Evolutionary conservation across 805 yeast genomes (phyloP), one percentile per base, ranked within the genome.

Genomic region (Teunomyces pallodes): DNA sequence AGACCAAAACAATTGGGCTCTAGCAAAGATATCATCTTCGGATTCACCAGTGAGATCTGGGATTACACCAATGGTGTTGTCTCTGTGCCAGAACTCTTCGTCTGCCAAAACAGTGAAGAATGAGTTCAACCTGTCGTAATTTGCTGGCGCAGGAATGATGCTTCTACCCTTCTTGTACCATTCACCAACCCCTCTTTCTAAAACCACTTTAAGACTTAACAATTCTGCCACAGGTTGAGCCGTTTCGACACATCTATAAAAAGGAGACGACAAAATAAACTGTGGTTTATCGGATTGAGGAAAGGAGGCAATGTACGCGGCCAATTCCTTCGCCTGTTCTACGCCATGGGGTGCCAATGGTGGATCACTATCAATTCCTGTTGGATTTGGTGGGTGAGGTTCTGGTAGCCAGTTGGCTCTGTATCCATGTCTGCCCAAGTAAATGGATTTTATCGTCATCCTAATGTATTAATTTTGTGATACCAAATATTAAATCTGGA

Each of bases 281-380:
- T 86, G 83, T 1, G 96, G 95, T 47, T 76, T 77, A 3, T 86
- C 84, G 5, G 65, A 62, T 10, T 67, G 59, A 0, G 80, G 72
- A 13, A 78, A 55, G 4, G 61, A 47, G 4, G 52, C 44, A 13
- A 91, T 59, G 60, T 76, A 85, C 24, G 69, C 76, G 0, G 87
- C 90, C 52, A 94, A 69, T 59, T 94, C 94, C 35, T 79, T 73
- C 0, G 98, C 95, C 67, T 94, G 98, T 9, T 83, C 85, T 2
- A 81, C 84, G 3, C 98, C 99, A 61, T 89, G 96, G 1, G 82
- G 82, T 0, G 97, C 94, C 53, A 94, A 72, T 2, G 89, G 84
- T 2, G 96, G 94, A 58, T 94, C 99, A 48, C 91, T 84, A 50
- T 86, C 91, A 14, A 91, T 83, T 0, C 97, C 96, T 0, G 98